Evolutionary conservation across 1,139 yeast species (phyloP).

Genomic region (Suhomyces bolitotheri): DNA sequence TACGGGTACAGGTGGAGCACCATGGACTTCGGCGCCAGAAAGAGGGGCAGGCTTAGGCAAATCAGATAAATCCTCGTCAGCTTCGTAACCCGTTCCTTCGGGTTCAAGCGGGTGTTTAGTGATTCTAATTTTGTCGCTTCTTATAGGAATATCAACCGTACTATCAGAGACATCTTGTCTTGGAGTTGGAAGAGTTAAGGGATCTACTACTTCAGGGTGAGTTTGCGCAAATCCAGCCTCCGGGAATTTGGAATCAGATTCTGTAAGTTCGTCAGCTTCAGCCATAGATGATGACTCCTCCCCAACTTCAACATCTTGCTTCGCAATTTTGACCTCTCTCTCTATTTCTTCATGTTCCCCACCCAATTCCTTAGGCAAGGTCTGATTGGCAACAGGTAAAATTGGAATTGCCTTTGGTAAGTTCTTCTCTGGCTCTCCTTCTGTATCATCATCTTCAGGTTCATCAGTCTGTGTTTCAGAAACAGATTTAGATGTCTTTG

Average conservation of each 20-base stretch:
- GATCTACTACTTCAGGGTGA: conserved; percentile 16
- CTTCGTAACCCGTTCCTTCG: conserved; percentile 46
- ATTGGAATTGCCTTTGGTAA: conserved; percentile 47
- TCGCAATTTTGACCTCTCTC: neutral
- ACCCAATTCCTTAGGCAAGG: conserved; percentile 22
- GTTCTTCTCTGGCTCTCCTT: neutral
- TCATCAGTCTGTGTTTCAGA: conserved; percentile 16
- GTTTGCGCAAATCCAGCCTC: conserved; percentile 18
- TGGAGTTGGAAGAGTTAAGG: conserved; percentile 14
- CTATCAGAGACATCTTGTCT: conserved; percentile 21
- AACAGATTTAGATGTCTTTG: conserved; percentile 11
- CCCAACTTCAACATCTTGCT: conserved; percentile 1
- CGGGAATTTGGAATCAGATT: conserved; percentile 21
- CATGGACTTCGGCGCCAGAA: no score
- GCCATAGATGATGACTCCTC: conserved; percentile 31
- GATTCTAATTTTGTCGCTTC: conserved; percentile 16
- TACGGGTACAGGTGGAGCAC: neutral
- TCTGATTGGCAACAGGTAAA: conserved; percentile 37
- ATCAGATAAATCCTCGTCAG: conserved; percentile 47
- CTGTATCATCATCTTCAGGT: neutral
- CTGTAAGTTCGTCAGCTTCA: conserved; percentile 32
- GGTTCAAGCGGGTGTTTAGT: conserved; percentile 22
- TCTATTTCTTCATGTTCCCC: conserved; percentile 1
- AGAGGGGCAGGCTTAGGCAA: conserved; percentile 22
- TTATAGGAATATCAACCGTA: conserved; percentile 18